phyloP scores from a whole-genome alignment of 805 yeast genomes.

The Torulaspora franciscae region DNA sequence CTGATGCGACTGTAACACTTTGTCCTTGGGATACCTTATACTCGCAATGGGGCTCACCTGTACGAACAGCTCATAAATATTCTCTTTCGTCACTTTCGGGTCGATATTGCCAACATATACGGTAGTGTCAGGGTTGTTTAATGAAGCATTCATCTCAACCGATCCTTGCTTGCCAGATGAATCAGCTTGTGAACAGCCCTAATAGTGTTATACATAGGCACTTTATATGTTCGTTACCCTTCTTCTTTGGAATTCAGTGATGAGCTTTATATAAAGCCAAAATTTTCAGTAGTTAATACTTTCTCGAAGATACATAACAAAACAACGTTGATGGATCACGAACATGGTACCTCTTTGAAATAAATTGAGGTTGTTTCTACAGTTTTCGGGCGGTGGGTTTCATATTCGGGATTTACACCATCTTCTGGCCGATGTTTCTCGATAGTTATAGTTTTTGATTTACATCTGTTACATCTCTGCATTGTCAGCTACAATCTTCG shows the following conservation, averaged over 20 bases:
- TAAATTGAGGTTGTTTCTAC: neutral
- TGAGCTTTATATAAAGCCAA: neutral
- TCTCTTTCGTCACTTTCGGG: constrained; percentile 60
- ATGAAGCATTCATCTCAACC: constrained; percentile 6
- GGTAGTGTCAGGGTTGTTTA: constrained; percentile 34
- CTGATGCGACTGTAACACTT: constrained; percentile 62
- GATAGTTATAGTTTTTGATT: neutral
- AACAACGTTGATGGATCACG: constrained; percentile 4
- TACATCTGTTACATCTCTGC: neutral
- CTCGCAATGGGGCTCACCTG: constrained; percentile 77
- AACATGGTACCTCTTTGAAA: neutral
- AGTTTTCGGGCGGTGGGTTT: neutral
- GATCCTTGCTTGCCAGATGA: neutral
- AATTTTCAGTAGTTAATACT: neutral
- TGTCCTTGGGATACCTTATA: constrained; percentile 74
- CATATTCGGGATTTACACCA: neutral
- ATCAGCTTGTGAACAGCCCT: neutral
- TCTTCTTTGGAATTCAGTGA: neutral
- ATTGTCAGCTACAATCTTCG: neutral
- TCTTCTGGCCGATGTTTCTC: neutral
- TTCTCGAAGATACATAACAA: neutral
- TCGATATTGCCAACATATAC: constrained; percentile 82
- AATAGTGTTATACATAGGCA: neutral
- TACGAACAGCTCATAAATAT: constrained; percentile 74
- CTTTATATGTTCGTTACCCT: constrained; percentile 1